Base-by-base conservation (phyloP, 129 eudicot genomes). In the Deinandra increscens region DNA sequence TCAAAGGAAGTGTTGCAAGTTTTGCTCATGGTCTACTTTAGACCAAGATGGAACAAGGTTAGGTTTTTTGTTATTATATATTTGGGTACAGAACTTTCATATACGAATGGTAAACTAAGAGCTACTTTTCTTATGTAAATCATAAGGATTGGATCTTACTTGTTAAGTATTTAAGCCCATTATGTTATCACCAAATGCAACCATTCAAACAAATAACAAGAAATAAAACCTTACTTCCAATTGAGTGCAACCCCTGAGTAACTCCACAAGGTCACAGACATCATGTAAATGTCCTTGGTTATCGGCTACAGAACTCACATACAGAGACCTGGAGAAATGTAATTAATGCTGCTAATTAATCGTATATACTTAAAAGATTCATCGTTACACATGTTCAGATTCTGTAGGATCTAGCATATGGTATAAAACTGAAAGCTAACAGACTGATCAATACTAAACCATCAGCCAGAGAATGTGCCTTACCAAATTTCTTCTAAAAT, bases 261-360 rank as follows among this genome's bases (percentile, higher is more conserved):
- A 87, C 70, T 81, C 93, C 90, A 87, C 99, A 67, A 94, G 96
- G 84, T 94, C 96, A 81, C 82, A 80, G 18, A 85, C 92, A 84
- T 86, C 82, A 77, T 89, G 84, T 54, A 90, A 83, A 50, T 85
- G 82, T 72, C 97, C 96, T 85, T 91, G 84, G 76, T 85, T 89
- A 75, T 94, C 99, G 38, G 97, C 95, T 74, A 94, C 81, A 14
- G 99, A 94, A 75, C 89, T 83, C 81, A 94, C 84, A 76, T 81
- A 89, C 71, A 94, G 92, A 80, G 80, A 87, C 99, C 99, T 93
- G 95, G 71, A 82, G 81, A 74, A 82, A 81, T 12, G 75, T 67
- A 72, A 78, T 66, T 70, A 22, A 76, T 67, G 48, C 65, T 69
- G 65, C 81, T 76, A 69, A 76, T 76, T 42, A 76, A 76, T n/a